Evolutionary conservation across 768 basidiomycete species (phyloP).

Genomic region (Favolaschia claudopus): DNA sequence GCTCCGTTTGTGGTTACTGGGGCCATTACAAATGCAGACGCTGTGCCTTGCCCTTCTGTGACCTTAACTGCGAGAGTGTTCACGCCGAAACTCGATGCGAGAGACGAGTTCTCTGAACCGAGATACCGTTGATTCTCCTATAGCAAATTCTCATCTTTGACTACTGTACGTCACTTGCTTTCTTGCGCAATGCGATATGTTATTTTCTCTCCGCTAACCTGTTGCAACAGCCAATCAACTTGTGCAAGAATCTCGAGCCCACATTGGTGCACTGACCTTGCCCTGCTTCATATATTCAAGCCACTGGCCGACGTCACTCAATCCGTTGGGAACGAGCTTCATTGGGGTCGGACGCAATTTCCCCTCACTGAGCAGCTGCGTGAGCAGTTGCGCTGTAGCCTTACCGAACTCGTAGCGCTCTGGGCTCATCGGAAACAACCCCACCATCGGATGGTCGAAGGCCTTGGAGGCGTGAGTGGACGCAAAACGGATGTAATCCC

Average conservation of each 20-base stretch:
- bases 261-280: conserved; percentile 11
- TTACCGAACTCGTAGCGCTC: conserved; percentile 27
- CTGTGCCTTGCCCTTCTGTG: conserved; percentile 82
- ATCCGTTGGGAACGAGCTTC: conserved; percentile 25
- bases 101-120: conserved; percentile 61
- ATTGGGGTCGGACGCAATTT: conserved; percentile 22
- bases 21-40: conserved; percentile 80
- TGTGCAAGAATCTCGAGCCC: too few species aligned
- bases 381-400: conserved; percentile 8
- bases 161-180: too few species aligned
- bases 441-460: conserved; percentile 10
- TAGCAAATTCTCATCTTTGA: background rate
- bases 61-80: conserved; percentile 72
- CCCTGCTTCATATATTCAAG: conserved; percentile 29
- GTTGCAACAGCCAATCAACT: background rate
- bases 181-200: conserved; percentile 23
- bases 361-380: conserved; percentile 9
- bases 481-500: background rate
- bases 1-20: conserved; percentile 89
- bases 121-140: background rate
- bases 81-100: conserved; percentile 88
- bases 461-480: background rate
- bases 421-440: conserved; percentile 8
- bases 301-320: conserved; percentile 23
- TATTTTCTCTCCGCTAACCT: conserved; percentile 29